Evolutionary conservation across 192 early-diverging fungal genomes (phyloP).

Genomic region (Podila minutissima): DNA sequence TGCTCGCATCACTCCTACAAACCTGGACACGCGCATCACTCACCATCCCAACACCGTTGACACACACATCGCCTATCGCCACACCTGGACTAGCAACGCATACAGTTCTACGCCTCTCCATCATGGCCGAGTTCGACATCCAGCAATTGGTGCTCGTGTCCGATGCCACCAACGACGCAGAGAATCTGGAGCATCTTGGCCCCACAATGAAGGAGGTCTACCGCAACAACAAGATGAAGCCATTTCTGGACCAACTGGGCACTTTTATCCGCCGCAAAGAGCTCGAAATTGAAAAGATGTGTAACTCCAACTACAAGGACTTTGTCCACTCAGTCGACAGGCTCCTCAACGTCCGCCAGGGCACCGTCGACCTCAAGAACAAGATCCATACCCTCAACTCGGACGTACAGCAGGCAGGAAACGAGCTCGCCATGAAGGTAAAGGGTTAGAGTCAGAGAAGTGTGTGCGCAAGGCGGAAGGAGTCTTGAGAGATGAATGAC

Average conservation of each 20-base stretch:
- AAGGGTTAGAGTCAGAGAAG: not conserved
- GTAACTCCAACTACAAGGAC: conserved; percentile 95
- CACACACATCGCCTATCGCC: no score
- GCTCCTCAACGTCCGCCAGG: conserved; percentile 92
- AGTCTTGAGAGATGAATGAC: not conserved
- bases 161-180: conserved; percentile 62
- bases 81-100: no score
- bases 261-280: conserved; percentile 89
- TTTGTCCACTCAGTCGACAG: conserved; percentile 96
- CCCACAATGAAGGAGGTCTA: conserved; percentile 92
- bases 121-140: conserved; percentile 55
- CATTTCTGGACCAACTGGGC: conserved; percentile 88
- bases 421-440: conserved; percentile 83
- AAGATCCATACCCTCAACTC: conserved; percentile 89
- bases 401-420: conserved; percentile 85
- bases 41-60: no score
- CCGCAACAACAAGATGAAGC: conserved; percentile 83
- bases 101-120: no score
- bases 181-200: conserved; percentile 84
- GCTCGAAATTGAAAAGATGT: conserved; percentile 97
- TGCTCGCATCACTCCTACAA: no score
- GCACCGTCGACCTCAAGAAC: conserved; percentile 83
- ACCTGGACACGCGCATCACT: no score
- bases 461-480: no score
- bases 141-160: conserved; percentile 57